A percentile compares a stretch with the other conserved stretches of the same genome.
These are phyloP conservation scores for Chaetomium fimeti DNA, from an alignment of 495 filamentous ascomycete species.

Conservation along the genomic window DNA sequence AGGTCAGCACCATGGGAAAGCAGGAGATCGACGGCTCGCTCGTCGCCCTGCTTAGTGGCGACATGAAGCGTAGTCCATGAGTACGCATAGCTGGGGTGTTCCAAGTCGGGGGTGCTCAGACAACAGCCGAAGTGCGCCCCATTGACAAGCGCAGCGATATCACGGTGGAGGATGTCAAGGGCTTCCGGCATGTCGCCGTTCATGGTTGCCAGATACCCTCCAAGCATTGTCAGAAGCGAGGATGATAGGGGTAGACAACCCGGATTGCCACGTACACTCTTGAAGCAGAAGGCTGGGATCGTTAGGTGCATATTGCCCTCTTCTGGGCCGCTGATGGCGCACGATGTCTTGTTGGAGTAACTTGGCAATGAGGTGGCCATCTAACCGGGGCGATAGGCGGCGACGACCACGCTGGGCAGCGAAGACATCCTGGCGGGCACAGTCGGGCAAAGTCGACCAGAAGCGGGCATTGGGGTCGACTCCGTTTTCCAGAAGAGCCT, in stretches of 20 bases:
- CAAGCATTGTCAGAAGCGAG: neutral
- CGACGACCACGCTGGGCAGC: conserved; percentile 1
- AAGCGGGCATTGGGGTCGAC: conserved; percentile 2
- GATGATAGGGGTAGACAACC: neutral
- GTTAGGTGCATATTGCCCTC: neutral
- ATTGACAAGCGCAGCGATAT: neutral
- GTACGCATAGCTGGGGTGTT: neutral
- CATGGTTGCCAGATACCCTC: conserved; percentile 6
- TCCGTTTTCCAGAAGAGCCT: neutral
- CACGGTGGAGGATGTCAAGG: neutral
- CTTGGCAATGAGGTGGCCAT: conserved; percentile 1
- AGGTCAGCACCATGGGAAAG: neutral
- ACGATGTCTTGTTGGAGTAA: neutral
- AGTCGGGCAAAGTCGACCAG: neutral
- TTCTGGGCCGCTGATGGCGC: too few species aligned
- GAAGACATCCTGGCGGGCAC: conserved; percentile 5
- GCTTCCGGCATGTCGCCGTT: conserved; percentile 3
- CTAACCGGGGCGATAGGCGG: conserved; percentile 1
- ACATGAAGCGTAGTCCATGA: conserved; percentile 9
- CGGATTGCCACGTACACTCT: neutral
- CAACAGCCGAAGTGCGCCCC: neutral
- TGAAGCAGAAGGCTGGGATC: neutral
- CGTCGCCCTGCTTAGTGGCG: neutral
- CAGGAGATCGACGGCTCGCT: neutral
- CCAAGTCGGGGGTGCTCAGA: neutral